Percentiles rank a stretch among this genome's conserved stretches.
These are phyloP conservation scores for Discostella pseudostelligera DNA, from an alignment of 108 stramenopile species.

Conservation along the genomic window DNA sequence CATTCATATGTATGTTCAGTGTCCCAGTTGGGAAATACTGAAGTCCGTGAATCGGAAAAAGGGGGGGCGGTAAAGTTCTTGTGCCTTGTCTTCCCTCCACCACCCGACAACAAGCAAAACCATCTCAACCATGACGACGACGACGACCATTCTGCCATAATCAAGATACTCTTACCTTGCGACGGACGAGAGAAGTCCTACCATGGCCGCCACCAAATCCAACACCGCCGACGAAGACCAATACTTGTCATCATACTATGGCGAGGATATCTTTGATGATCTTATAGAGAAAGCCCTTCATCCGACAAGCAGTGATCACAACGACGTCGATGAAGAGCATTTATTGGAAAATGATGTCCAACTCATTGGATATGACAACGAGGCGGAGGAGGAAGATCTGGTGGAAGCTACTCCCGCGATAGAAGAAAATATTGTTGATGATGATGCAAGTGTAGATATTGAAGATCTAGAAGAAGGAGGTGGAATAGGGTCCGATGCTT, in stretches of 20 bases:
- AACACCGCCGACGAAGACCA: background rate
- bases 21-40: too few relatives aligned
- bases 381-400: background rate
- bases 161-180: background rate
- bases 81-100: too few relatives aligned
- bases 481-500: background rate
- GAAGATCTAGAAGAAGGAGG: slow-evolving; percentile 3
- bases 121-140: too few relatives aligned
- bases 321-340: background rate
- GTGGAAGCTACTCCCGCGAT: background rate
- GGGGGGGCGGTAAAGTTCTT: too few relatives aligned
- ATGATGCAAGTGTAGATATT: background rate
- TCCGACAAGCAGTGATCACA: background rate
- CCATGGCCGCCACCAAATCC: background rate
- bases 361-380: slow-evolving; percentile 5
- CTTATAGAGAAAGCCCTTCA: slow-evolving; percentile 24
- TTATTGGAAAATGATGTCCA: background rate
- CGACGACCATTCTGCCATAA: too few relatives aligned
- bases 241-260: slow-evolving; percentile 11
- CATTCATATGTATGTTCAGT: too few relatives aligned
- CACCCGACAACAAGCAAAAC: too few relatives aligned
- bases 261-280: slow-evolving; percentile 35
- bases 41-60: too few relatives aligned
- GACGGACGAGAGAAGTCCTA: too few relatives aligned
- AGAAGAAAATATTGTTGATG: background rate